These are phyloP conservation scores for Rhododendron mucronatum DNA, from an alignment of 148 eudicot species.

Conservation along the genomic window DNA sequence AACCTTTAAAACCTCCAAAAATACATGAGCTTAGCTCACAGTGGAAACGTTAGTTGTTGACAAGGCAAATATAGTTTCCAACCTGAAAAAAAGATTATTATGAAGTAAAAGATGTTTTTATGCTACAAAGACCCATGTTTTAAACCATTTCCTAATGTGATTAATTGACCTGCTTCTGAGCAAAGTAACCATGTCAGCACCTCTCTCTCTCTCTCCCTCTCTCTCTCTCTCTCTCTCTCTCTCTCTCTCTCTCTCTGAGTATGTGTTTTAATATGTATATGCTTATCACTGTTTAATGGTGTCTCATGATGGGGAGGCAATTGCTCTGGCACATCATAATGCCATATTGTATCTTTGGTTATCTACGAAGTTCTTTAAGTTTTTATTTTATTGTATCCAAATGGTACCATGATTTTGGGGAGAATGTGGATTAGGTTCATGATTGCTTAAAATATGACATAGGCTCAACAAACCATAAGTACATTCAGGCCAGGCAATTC, in stretches of 20 bases:
- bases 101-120: not conserved
- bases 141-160: not conserved
- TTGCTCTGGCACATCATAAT: constrained; percentile 24
- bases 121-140: not conserved
- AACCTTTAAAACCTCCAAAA: not conserved
- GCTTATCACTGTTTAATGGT: constrained; percentile 15
- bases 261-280: not conserved
- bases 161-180: not conserved
- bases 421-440: constrained; percentile 30
- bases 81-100: not conserved
- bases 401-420: constrained; percentile 13
- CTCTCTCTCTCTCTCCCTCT: not conserved
- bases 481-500: not conserved
- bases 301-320: constrained; percentile 33
- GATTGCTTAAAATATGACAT: not conserved
- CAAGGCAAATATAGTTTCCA: not conserved
- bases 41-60: not conserved
- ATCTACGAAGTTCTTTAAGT: not conserved
- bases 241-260: not conserved
- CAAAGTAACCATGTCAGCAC: too few relatives aligned
- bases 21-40: not conserved
- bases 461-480: not conserved
- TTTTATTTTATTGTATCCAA: constrained; percentile 10
- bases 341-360: not conserved
- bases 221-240: not conserved